Base-by-base conservation (phyloP, 2,329 filamentous ascomycete species). In the Phoma herbarum region DNA sequence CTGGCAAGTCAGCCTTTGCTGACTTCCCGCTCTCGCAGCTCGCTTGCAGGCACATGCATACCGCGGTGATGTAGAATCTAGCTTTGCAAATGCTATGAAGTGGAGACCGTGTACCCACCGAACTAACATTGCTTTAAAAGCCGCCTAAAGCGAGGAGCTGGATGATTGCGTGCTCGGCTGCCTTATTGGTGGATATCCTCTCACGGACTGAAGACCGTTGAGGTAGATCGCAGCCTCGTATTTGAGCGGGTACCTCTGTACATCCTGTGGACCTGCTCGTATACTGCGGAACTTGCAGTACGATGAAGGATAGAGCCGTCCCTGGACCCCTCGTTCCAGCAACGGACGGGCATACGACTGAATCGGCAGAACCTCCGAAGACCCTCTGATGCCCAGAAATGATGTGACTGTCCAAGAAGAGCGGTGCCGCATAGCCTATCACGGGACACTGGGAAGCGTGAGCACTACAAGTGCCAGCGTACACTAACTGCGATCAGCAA, bases 201-300 rank as follows among this genome's bases (percentile, higher is more conserved):
- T 35, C n/a, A 35, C 16, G 16, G 31, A 35, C 28, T 26, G 25
- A 11, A 39, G 29, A 48, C 25, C 56, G 50, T 59, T 53, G 56
- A 53, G 49, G 50, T 26, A 49, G 56, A 59, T 50, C 56, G 20
- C 31, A 44, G 49, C 18, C 46, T 54, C 56, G 56, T 59, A 54
- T 54, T 54, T 26, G 4, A 45, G 51, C 41, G 45, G 54, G 20
- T 44, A 51, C 46, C 22, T 49, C 20, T 41, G 10, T 23, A 23
- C 20, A 22, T 39, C 14, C 37, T 23, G 14, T 35, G 20, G 20
- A 23, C n/a, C n/a, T 41, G 37, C 37, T 41, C 20, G 37, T 41
- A 23, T 41, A 4, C 22, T 26, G 22, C 23, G 41, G 41, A 26
- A 18, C 22, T 25, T 26, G 23, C 22, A 43, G 22, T 39, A 29